These are phyloP conservation scores for Trypanosoma grayi DNA, from an alignment of 208 protist species.

Conservation along the genomic window DNA sequence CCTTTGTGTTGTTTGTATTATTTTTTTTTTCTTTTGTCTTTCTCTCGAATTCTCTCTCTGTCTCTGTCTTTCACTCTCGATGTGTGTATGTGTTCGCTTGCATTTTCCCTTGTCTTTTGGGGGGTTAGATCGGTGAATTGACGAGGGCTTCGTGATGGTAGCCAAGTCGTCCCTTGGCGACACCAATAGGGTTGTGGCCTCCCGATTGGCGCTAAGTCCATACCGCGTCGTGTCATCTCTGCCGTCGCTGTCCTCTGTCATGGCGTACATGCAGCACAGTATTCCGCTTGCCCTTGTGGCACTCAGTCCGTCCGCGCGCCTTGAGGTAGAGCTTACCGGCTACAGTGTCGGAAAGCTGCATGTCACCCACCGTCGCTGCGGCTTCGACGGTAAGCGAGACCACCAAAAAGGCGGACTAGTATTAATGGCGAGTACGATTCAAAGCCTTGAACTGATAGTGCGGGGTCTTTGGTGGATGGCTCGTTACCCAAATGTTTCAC, in stretches of 20 bases:
- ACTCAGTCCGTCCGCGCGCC: conserved; percentile 10
- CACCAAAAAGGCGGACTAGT: background rate
- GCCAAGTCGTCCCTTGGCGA: no score
- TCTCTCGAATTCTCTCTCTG: conserved; percentile 8
- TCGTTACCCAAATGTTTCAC: conserved; percentile 57
- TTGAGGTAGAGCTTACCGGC: conserved; percentile 11
- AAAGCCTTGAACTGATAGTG: conserved; percentile 15
- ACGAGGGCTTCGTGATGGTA: background rate
- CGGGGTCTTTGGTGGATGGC: conserved; percentile 71
- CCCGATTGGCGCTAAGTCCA: no score
- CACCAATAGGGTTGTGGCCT: no score
- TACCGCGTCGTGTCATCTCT: no score
- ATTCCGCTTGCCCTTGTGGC: conserved; percentile 22
- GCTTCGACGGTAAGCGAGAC: background rate
- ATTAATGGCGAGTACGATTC: background rate
- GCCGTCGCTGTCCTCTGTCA: conserved; percentile 16
- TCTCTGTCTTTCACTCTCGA: background rate
- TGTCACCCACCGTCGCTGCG: conserved; percentile 24
- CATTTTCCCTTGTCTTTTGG: background rate
- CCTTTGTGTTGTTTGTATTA: conserved; percentile 3
- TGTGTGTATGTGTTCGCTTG: background rate
- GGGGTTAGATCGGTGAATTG: background rate
- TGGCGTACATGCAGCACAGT: conserved; percentile 34
- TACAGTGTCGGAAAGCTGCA: conserved; percentile 36
- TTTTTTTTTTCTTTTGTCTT: conserved; percentile 1